Base-by-base conservation (phyloP, 1,284 basidiomycete genomes). In the Leccinum fuscescens region DNA sequence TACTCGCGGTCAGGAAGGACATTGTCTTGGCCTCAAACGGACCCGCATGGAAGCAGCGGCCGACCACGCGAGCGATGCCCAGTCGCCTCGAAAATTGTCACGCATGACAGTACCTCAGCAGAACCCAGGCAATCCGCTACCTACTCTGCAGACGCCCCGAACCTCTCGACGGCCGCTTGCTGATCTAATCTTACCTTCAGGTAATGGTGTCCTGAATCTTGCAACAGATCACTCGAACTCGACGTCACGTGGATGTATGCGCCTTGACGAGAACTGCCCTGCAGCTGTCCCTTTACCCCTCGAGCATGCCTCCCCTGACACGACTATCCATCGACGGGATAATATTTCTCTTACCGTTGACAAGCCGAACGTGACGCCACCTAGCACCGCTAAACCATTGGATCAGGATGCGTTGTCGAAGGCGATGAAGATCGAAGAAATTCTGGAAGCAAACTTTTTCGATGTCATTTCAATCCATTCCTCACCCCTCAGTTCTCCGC, bases 381-480 rank as follows among this genome's bases (percentile, higher is more conserved):
- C 50, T 2, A 50, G 6, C 22, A 29, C 15, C 5, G 14, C 20
- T 46, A 53, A 35, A 54, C 24, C 64, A 42, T 54, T 51, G 14
- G 12, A 51, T 20, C 35, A 14, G 27, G 56, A 57, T 22, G 22
- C 24, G 9, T 14, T 42, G 6, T 56, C 56, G 5, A 70, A 59
- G 27, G 48, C 52, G 14, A 61, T 60, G 54, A 72, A 73, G 62
- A 54, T 53, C 22, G 66, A 73, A 35, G 70, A 72, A 35, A 39
- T 55, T 31, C 17, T 52, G 20, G 59, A 50, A 35, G 52, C 58
- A 3, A 55, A 59, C 7, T 17, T 52, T 29, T 52, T 12, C 17
- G 65, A 39, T 12, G 39, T 61, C 6, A 29, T 69, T 35, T 73
- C 72, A 22, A 53, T 69, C 6, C 37, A 53, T 3, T 61, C 66